Evolutionary conservation across 352 stramenopile species (phyloP).

Genomic region (Saprolegnia diclina): DNA sequence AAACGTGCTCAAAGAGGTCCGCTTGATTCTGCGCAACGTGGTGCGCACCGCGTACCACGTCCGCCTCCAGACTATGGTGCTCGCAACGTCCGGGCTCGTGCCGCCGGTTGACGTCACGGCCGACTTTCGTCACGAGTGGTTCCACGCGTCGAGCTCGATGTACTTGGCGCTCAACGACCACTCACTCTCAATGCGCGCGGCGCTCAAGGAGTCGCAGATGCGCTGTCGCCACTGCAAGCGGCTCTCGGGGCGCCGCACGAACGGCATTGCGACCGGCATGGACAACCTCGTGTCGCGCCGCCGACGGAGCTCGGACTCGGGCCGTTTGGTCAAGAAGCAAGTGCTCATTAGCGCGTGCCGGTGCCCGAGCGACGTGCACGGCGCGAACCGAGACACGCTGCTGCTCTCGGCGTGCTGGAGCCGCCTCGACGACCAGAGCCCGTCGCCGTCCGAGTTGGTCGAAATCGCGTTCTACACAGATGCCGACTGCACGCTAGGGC

Average conservation of each 20-base stretch:
- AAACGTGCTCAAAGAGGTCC: constrained; percentile 66
- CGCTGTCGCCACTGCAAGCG: constrained; percentile 81
- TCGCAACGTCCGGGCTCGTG: constrained; percentile 57
- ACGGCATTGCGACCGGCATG: constrained; percentile 40
- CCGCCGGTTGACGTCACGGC: constrained; percentile 43
- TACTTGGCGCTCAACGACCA: constrained; percentile 84
- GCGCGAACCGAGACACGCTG: constrained; percentile 56
- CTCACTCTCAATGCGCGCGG: constrained; percentile 74
- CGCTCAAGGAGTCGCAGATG: constrained; percentile 67
- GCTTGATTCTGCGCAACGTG: constrained; percentile 47
- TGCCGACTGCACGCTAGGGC: constrained; percentile 75
- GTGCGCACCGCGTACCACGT: constrained; percentile 78
- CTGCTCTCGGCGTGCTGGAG: constrained; percentile 85
- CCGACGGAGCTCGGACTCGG: constrained; percentile 24
- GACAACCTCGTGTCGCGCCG: constrained; percentile 81
- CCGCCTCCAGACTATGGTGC: constrained; percentile 54
- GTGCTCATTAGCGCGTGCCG: constrained; percentile 39
- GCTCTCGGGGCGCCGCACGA: neutral
- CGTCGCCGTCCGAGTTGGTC: constrained; percentile 83
- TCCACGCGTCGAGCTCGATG: constrained; percentile 73
- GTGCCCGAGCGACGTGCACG: constrained; percentile 55
- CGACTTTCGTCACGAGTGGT: constrained; percentile 52
- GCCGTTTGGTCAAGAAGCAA: neutral
- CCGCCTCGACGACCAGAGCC: constrained; percentile 58
- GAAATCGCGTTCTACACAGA: constrained; percentile 84